A percentile compares a stretch with the other conserved stretches of the same genome.
phyloP scores from a whole-genome alignment of 129 eudicot genomes.

The Flaveria ramosissima region DNA sequence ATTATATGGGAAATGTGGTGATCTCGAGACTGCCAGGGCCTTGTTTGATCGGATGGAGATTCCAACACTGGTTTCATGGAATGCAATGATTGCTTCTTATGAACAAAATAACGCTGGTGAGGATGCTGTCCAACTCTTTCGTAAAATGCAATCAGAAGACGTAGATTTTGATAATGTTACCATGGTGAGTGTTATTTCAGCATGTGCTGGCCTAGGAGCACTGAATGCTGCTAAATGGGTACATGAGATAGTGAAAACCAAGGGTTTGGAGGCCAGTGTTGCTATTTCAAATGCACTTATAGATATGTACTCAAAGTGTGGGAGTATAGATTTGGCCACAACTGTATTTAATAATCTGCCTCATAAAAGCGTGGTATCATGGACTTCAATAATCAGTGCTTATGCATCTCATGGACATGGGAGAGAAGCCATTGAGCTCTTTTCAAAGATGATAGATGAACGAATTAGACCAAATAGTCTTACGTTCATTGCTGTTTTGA shows the following conservation, averaged over 20 bases:
- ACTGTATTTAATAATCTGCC: conserved; percentile 35
- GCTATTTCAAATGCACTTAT: conserved; percentile 41
- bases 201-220: conserved; percentile 45
- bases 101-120: conserved; percentile 45
- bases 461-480: conserved; percentile 44
- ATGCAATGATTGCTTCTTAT: conserved; percentile 48
- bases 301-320: conserved; percentile 55
- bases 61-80: conserved; percentile 47
- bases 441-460: conserved; percentile 44
- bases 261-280: conserved; percentile 38
- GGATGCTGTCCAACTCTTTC: conserved; percentile 41
- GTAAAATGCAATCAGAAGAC: conserved; percentile 33
- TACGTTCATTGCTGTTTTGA: conserved; percentile 48
- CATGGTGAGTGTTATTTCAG: conserved; percentile 51
- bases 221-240: conserved; percentile 42
- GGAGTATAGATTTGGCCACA: conserved; percentile 40
- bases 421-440: conserved; percentile 38
- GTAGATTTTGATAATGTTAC: conserved; percentile 40
- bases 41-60: conserved; percentile 45
- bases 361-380: conserved; percentile 43
- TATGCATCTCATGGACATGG: conserved; percentile 52
- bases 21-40: conserved; percentile 32
- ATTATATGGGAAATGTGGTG: conserved; percentile 45
- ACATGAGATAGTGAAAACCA: conserved; percentile 39
- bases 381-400: conserved; percentile 50